These are phyloP conservation scores for Yarrowia osloensis DNA, from an alignment of 805 yeast species.

Conservation along the genomic window DNA sequence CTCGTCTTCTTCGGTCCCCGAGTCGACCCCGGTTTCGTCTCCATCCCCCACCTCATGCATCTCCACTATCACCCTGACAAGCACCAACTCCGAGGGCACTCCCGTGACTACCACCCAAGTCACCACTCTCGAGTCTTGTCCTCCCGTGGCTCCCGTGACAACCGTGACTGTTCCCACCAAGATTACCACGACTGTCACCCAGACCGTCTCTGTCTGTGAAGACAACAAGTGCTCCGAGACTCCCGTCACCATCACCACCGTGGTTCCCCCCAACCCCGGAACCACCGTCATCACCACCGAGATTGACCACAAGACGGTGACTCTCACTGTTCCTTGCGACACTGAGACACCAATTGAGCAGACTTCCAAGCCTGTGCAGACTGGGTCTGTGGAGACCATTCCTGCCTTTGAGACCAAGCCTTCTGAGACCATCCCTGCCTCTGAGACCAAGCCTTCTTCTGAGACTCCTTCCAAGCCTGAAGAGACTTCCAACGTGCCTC, in stretches of 20 bases:
- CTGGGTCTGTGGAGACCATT: no score
- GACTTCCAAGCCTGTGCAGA: no score
- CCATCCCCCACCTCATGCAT: no score
- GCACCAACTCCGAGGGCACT: no score
- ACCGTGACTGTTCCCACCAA: background rate
- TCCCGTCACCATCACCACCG: constrained; percentile 21
- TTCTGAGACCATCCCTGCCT: background rate
- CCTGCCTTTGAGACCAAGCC: no score
- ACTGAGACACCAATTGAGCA: no score
- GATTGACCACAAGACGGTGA: constrained; percentile 16
- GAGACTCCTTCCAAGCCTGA: background rate
- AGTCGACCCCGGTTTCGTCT: no score
- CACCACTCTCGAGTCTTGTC: no score
- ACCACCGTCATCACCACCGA: constrained; percentile 14
- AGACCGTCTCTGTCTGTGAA: constrained; percentile 8
- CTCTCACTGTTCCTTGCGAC: constrained; percentile 23
- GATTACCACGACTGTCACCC: constrained; percentile 26
- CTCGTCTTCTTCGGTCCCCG: no score
- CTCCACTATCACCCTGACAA: no score
- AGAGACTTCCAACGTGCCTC: background rate
- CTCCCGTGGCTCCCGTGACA: background rate
- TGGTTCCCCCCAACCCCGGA: constrained; percentile 11
- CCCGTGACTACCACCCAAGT: no score
- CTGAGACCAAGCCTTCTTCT: background rate
- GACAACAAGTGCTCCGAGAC: constrained; percentile 12